These are phyloP conservation scores for Russula vinacea DNA, from an alignment of 768 basidiomycete genomes.

Conservation along the genomic window DNA sequence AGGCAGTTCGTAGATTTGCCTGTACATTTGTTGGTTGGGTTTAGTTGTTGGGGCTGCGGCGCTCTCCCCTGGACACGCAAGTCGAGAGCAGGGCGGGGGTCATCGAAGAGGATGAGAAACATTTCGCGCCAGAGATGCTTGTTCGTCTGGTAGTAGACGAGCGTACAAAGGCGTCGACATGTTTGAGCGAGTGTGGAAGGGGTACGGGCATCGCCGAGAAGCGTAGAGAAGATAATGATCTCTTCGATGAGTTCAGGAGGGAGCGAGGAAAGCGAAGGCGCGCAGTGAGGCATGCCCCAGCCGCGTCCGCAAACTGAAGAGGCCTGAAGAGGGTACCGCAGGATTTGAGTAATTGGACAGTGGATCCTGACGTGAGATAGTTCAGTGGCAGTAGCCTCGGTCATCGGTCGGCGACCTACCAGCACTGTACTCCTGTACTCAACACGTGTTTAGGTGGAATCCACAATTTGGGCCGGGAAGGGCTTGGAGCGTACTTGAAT, in stretches of 20 bases:
- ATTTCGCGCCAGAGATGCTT: conserved; percentile 41
- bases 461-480: too few species aligned
- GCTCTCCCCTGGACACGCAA: conserved; percentile 8
- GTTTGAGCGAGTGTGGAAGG: conserved; percentile 39
- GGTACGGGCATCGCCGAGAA: conserved; percentile 32
- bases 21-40: background rate
- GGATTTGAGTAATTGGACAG: too few species aligned
- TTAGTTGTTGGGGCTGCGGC: background rate
- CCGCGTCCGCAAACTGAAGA: too few species aligned
- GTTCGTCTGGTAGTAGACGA: conserved; percentile 37
- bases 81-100: conserved; percentile 31
- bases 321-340: too few species aligned
- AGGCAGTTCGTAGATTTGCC: conserved; percentile 1
- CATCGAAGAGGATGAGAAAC: conserved; percentile 41
- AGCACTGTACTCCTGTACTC: too few species aligned
- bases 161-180: conserved; percentile 33
- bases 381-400: too few species aligned
- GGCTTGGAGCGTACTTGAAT: too few species aligned
- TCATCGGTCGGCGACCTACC: too few species aligned
- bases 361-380: too few species aligned
- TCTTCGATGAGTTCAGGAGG: conserved; percentile 40
- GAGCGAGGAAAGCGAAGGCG: conserved; percentile 20
- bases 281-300: background rate
- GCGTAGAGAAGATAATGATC: conserved; percentile 35
- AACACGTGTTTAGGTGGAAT: too few species aligned